Evolutionary conservation across 2,329 filamentous ascomycete species (phyloP).

Genomic region (Neofusicoccum kwambonambiense): DNA sequence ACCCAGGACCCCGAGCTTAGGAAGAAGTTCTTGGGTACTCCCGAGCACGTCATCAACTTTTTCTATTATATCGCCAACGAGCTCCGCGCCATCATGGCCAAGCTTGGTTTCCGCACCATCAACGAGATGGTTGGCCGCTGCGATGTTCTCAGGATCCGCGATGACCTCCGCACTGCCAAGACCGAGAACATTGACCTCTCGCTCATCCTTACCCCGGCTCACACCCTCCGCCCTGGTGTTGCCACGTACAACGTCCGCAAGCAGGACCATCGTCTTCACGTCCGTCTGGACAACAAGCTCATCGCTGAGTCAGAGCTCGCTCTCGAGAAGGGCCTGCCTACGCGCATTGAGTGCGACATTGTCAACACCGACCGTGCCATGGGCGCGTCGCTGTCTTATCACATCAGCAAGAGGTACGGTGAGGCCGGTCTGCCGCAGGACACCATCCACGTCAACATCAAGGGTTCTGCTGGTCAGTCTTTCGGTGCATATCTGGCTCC

Average conservation of each 20-base stretch:
- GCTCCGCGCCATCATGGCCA: constrained; percentile 94
- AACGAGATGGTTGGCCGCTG: constrained; percentile 98
- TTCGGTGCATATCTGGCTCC: constrained; percentile 93
- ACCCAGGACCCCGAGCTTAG: constrained; percentile 93
- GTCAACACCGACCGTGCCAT: constrained; percentile 95
- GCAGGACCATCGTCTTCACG: constrained; percentile 91
- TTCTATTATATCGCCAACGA: constrained; percentile 98
- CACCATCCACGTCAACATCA: constrained; percentile 94
- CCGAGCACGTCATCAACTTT: constrained; percentile 98
- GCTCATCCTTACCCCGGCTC: constrained; percentile 90
- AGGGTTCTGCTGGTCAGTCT: constrained; percentile 93
- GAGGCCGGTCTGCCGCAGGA: constrained; percentile 86
- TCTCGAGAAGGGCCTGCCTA: constrained; percentile 89
- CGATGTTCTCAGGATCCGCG: constrained; percentile 80
- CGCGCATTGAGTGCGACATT: constrained; percentile 90
- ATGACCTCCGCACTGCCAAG: constrained; percentile 84
- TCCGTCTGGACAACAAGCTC: constrained; percentile 93
- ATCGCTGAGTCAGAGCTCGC: constrained; percentile 94
- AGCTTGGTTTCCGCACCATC: constrained; percentile 88
- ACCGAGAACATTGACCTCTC: constrained; percentile 91
- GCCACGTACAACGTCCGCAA: constrained; percentile 97
- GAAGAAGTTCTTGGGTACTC: constrained; percentile 89
- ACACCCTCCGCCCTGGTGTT: constrained; percentile 89
- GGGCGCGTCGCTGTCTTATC: constrained; percentile 92
- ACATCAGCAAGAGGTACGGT: constrained; percentile 89